Percentiles rank a stretch among this genome's conserved stretches.
Conservation (phyloP, 2,329 filamentous ascomycete species). For the Colletotrichum eremochloae region DNA sequence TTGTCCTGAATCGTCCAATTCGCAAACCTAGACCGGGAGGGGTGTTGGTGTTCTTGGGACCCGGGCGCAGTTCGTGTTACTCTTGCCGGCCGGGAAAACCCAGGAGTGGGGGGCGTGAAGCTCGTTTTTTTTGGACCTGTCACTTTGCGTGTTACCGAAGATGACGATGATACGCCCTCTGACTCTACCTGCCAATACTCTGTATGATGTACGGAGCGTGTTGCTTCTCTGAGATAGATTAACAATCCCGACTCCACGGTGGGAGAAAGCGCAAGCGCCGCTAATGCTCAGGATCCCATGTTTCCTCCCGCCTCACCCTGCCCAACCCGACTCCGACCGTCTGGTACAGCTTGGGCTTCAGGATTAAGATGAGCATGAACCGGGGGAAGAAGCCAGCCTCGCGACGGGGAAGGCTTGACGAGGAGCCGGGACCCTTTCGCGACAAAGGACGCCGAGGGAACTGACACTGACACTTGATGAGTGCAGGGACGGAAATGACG, state of each 20-base stretch:
- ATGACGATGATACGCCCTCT: constrained; percentile 25
- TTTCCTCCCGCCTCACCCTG: constrained; percentile 19
- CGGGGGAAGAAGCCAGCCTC: constrained; percentile 2
- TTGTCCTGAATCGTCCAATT: constrained; percentile 36
- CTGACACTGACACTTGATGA: background rate
- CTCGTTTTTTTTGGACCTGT: background rate
- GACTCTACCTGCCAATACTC: constrained; percentile 20
- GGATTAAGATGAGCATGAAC: constrained; percentile 35
- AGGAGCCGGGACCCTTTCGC: constrained; percentile 15
- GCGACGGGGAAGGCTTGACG: constrained; percentile 8
- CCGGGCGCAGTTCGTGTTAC: background rate
- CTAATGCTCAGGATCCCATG: constrained; percentile 38
- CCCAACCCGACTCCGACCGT: constrained; percentile 36
- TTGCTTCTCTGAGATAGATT: background rate
- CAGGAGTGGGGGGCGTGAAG: background rate
- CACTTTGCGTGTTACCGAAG: constrained; percentile 23
- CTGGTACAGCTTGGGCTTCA: constrained; percentile 23
- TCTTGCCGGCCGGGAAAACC: background rate
- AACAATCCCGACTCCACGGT: background rate
- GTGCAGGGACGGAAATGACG: constrained; percentile 18
- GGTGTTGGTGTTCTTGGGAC: background rate
- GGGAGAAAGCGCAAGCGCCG: constrained; percentile 29
- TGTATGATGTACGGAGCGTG: constrained; percentile 5
- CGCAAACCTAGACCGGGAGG: constrained; percentile 13
- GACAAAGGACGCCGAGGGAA: constrained; percentile 31